Percentiles rank a stretch among this genome's conserved stretches.
These are phyloP conservation scores for Cryphonectria parasitica DNA, from an alignment of 2,329 filamentous ascomycete species.

Conservation along the genomic window DNA sequence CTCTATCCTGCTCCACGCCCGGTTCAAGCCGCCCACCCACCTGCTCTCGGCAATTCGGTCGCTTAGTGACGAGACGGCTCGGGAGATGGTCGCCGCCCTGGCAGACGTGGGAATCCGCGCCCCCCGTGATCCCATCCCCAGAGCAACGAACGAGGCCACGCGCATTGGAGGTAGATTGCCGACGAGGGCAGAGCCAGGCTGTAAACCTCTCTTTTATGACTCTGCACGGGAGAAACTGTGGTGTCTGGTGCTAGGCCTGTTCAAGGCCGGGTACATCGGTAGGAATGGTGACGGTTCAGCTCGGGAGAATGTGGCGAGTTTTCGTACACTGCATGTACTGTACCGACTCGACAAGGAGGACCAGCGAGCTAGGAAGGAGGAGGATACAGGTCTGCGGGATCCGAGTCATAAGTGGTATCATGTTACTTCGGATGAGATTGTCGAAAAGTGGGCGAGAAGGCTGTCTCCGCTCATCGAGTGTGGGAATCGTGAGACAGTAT, in stretches of 20 bases:
- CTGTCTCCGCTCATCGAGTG: conserved; percentile 16
- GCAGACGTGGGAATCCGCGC: conserved; percentile 10
- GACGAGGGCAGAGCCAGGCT: background rate
- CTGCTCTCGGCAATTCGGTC: conserved; percentile 14
- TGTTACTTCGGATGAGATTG: conserved; percentile 17
- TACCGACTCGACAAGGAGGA: conserved; percentile 25
- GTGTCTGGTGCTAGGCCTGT: conserved; percentile 17
- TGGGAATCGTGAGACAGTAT: background rate
- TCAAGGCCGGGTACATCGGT: conserved; percentile 17
- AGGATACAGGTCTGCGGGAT: conserved; percentile 17
- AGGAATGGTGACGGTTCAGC: conserved; percentile 9
- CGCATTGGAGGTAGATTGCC: background rate
- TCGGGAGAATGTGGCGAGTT: conserved; percentile 14
- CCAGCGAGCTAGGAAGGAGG: conserved; percentile 5
- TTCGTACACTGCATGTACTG: conserved; percentile 21
- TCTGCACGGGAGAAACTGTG: conserved; percentile 19
- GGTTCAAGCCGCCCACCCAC: background rate
- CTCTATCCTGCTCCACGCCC: conserved; percentile 13
- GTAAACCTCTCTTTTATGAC: conserved; percentile 19
- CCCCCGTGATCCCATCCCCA: background rate
- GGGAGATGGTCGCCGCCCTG: conserved; percentile 16
- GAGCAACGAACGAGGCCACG: background rate
- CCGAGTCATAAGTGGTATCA: conserved; percentile 23
- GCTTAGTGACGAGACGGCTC: conserved; percentile 13
- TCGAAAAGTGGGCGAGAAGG: conserved; percentile 15